phyloP scores from a whole-genome alignment of 2,329 filamentous ascomycete species.

The Emydomyces testavorans region DNA sequence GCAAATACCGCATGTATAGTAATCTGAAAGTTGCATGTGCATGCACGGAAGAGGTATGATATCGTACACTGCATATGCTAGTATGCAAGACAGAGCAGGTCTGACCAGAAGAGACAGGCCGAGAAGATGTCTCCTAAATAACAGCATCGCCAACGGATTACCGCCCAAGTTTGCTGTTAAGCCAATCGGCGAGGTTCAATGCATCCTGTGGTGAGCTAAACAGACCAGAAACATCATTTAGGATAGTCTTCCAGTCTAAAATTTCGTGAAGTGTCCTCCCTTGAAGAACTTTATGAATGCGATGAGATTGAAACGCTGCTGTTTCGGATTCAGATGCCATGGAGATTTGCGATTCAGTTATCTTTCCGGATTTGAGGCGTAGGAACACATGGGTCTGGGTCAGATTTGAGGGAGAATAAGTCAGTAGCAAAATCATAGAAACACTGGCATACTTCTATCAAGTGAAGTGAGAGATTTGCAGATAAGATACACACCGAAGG shows the following conservation, averaged over 20 bases:
- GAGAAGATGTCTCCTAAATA: background rate
- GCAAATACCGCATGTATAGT: conserved; percentile 7
- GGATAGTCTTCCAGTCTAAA: conserved; percentile 26
- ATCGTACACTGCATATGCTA: background rate
- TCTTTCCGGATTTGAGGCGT: conserved; percentile 31
- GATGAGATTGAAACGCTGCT: conserved; percentile 27
- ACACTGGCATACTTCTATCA: no score
- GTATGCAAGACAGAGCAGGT: background rate
- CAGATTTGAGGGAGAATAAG: background rate
- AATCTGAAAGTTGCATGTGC: conserved; percentile 7
- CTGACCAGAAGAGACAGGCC: background rate
- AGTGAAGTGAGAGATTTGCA: conserved; percentile 4
- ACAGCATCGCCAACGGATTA: background rate
- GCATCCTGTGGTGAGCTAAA: conserved; percentile 10
- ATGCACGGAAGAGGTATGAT: background rate
- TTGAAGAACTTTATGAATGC: conserved; percentile 25
- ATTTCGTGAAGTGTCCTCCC: conserved; percentile 42
- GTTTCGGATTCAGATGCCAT: conserved; percentile 25
- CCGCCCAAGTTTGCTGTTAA: conserved; percentile 19
- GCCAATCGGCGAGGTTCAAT: conserved; percentile 17
- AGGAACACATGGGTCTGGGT: conserved; percentile 34
- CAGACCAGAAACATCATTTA: conserved; percentile 12
- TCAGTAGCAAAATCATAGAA: no score
- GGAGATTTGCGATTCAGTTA: conserved; percentile 33
- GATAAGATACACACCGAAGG: conserved; percentile 32